Conservation (phyloP, 345 rosid species). For the Microthlaspi erraticum region DNA sequence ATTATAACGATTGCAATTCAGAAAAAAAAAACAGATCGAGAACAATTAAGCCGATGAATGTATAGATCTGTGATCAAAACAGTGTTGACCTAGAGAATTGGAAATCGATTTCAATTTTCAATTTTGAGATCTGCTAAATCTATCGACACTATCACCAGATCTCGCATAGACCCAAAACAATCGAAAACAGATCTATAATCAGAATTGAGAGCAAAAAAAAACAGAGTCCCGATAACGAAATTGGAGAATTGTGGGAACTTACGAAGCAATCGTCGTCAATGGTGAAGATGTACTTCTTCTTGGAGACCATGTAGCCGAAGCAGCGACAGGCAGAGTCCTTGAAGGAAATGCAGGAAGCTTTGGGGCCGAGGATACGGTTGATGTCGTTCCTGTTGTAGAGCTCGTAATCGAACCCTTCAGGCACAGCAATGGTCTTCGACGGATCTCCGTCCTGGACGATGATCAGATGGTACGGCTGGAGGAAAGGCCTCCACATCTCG, state of each 20-base stretch:
- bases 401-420: conserved; percentile 93
- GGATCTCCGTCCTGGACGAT: conserved; percentile 99
- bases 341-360: conserved; percentile 95
- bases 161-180: not conserved
- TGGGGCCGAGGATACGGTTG: conserved; percentile 86
- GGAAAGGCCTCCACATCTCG: conserved; percentile 99
- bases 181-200: conserved; percentile 28
- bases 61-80: conserved; percentile 32
- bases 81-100: conserved; percentile 11
- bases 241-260: conserved; percentile 41
- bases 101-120: not conserved
- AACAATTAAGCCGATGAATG: conserved; percentile 3
- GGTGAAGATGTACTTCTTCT: conserved; percentile 96
- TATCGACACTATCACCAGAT: conserved; percentile 7
- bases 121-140: conserved; percentile 26
- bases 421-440: conserved; percentile 75
- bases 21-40: conserved; percentile 33
- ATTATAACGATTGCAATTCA: not conserved
- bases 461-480: conserved; percentile 91
- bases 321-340: conserved; percentile 99
- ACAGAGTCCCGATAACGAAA: not conserved
- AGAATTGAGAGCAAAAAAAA: not conserved
- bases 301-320: conserved; percentile 98
- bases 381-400: conserved; percentile 94
- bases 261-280: conserved; percentile 98